Base-by-base conservation (phyloP, 495 filamentous ascomycete species). In the Alectoria sarmentosa region DNA sequence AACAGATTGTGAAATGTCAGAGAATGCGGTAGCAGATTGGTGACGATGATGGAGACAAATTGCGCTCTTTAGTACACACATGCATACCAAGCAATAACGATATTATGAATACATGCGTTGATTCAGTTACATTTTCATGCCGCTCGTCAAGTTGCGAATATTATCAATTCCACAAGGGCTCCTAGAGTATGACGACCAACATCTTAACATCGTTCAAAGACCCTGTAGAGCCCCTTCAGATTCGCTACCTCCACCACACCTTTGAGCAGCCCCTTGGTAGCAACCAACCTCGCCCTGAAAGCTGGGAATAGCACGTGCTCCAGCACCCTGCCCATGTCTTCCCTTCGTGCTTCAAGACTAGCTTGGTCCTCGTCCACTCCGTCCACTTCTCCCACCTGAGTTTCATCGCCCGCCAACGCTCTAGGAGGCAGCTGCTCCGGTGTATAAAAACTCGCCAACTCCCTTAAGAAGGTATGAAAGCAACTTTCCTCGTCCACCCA, bases 141-240 rank as follows among this genome's bases (percentile, higher is more conserved):
- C 49, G 49, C 49, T 54, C 10, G 8, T 14, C 14, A 4, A 30
- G 0, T 17, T 54, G 5, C 48, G 8, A 30, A 15, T 19, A 15
- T 9, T 5, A 52, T 15, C 17, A 21, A 10, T 14, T 3, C 10
- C 38, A 19, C 4, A 21, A n/a, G 8, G 11, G 4, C 26, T 56
- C 39, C 17, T 6, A 34, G 46, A 60, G 11, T 6, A n/a, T 23
- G 11, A 26, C 30, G 7, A 49, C 30, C 21, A 54, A 62, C 1
- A 1, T 37, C 63, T 85, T 74, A 97, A 75, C 92, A 98, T 58
- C 95, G 82, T 76, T 99, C 95, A 79, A 99, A 99, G n/a, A 97
- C 92, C 49, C 90, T 79, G 75, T 99, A 99, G 59, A 99, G 73
- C 6, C 95, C 92, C 74, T 96, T 98, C 63, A 98, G 76, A 79